Base-by-base conservation (phyloP, 306 rosid species). In the Quercus alba region DNA sequence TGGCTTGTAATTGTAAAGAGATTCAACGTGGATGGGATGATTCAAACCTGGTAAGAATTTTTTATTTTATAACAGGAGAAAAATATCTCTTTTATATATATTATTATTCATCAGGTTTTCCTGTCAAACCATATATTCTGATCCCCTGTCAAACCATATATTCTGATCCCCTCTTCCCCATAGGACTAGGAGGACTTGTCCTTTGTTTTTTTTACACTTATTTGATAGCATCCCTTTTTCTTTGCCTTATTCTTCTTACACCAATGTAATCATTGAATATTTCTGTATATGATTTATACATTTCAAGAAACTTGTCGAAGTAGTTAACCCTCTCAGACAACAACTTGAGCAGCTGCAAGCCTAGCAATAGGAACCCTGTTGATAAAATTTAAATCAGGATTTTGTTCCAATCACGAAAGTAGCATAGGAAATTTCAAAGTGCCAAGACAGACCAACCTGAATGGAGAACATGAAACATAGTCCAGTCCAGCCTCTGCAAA, bases 391-490 rank as follows among this genome's bases (percentile, higher is more conserved):
- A 59, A 26, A 30, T 55, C 58, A 18, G 10, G 14, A 54, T 44
- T 82, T 75, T 86, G 58, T 44, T 63, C 68, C 12, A 6, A 44
- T 14, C 4, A 46, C 49, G 33, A 70, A 59, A 75, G 38, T 7
- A 51, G 59, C 28, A 11, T 19, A 5, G 7, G 51, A 17, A 51
- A 33, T 77, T 84, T 72, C 38, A 46, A 18, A 35, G 38, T 66
- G 57, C 15, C 81, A 64, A 3, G 10, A 58, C 59, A 49, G 55
- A 5, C 28, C 70, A 56, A 94, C 97, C 99, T 91, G 88, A 95
- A 95, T 15, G 99, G 99, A 64, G 99, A 95, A 80, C 99, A 95
- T 2, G 99, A 95, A 75, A 95, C 99, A 86, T 95, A 95, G 88
- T 95, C 97, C 38, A 95, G 94, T 64, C 99, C 98, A 56, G 91